Evolutionary conservation across 148 eudicot species (phyloP).

Genomic region (Cornus controversa): DNA sequence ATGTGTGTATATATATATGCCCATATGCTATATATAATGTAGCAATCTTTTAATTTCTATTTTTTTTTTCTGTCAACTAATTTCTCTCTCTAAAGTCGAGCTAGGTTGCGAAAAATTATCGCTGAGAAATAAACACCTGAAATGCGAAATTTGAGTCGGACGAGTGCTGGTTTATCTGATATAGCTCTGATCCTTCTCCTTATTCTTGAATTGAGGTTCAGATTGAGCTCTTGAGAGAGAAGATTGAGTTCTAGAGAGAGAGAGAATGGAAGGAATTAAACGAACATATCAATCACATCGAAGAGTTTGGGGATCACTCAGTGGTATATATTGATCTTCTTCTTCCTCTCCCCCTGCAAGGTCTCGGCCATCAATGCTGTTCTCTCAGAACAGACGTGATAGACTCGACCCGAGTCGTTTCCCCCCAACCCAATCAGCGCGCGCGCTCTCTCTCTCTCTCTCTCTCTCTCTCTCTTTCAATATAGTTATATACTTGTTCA

Average conservation of each 20-base stretch:
- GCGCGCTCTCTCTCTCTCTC: not conserved
- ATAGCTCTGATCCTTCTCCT: not conserved
- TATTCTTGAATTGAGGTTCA: not conserved
- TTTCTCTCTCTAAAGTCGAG: not conserved
- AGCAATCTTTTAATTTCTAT: not conserved
- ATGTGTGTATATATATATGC: no score
- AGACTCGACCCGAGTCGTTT: not conserved
- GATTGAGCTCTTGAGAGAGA: constrained; percentile 4
- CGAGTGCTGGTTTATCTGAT: not conserved
- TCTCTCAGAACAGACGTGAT: not conserved
- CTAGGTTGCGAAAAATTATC: not conserved
- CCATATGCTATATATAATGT: no score
- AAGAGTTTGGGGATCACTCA: not conserved
- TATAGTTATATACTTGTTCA: no score
- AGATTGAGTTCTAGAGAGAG: not conserved
- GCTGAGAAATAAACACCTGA: not conserved
- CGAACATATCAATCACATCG: not conserved
- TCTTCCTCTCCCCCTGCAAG: not conserved
- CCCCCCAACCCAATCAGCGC: constrained; percentile 1
- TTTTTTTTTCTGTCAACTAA: not conserved
- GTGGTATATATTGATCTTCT: not conserved
- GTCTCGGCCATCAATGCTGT: not conserved
- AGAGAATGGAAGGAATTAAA: not conserved
- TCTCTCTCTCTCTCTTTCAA: not conserved
- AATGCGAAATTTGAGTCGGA: constrained; percentile 5